phyloP scores from a whole-genome alignment of 768 basidiomycete genomes.

The Boletus sensibilis region DNA sequence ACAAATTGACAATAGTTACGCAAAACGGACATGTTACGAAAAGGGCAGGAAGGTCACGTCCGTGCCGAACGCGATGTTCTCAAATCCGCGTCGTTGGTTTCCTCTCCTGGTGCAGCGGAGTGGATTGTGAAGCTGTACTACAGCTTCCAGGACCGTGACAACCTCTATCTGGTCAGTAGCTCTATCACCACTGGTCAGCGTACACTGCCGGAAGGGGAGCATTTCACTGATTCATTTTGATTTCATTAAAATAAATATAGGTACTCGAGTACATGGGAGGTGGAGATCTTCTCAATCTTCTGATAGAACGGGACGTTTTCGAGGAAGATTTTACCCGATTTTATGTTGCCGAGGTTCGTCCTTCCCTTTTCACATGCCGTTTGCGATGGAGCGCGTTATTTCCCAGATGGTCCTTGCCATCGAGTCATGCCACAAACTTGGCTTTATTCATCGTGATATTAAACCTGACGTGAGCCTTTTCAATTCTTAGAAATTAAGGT shows the following conservation, averaged over 20 bases:
- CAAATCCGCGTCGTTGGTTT: slow-evolving; percentile 82
- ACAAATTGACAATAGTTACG: slow-evolving; percentile 53
- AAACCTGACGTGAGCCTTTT: slow-evolving; percentile 76
- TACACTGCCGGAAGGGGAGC: slow-evolving; percentile 25
- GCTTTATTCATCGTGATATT: slow-evolving; percentile 98
- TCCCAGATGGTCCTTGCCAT: slow-evolving; percentile 90
- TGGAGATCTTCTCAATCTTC: slow-evolving; percentile 91
- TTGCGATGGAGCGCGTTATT: slow-evolving; percentile 28
- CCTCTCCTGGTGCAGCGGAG: slow-evolving; percentile 71
- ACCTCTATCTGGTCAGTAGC: slow-evolving; percentile 84
- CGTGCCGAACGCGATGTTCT: slow-evolving; percentile 93
- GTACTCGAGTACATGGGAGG: slow-evolving; percentile 95
- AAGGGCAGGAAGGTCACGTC: slow-evolving; percentile 96
- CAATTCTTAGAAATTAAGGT: slow-evolving; percentile 30
- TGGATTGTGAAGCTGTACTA: slow-evolving; percentile 95
- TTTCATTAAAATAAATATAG: slow-evolving; percentile 54
- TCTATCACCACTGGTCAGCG: slow-evolving; percentile 31
- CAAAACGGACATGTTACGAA: slow-evolving; percentile 90
- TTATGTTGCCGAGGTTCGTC: slow-evolving; percentile 85
- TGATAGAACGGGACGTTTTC: slow-evolving; percentile 90
- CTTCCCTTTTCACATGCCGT: slow-evolving; percentile 20
- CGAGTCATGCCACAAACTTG: slow-evolving; percentile 89
- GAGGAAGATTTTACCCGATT: slow-evolving; percentile 90
- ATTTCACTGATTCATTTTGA: slow-evolving; percentile 51
- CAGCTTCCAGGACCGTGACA: slow-evolving; percentile 93